Evolutionary conservation across 1,284 basidiomycete genomes (phyloP).

Genomic region (Papiliotrema flavescens): DNA sequence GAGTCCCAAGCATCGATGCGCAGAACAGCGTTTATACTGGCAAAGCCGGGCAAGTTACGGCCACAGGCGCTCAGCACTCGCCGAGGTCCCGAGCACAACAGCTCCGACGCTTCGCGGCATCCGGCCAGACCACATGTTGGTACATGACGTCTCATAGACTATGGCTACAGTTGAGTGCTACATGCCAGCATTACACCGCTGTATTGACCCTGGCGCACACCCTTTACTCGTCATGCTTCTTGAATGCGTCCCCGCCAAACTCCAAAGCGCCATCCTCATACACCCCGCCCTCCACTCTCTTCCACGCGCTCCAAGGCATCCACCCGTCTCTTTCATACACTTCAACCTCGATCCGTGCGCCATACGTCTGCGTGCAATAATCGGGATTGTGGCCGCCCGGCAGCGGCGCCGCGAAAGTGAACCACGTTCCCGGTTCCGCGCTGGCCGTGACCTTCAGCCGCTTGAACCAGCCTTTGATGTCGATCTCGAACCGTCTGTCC

Average conservation of each 20-base stretch:
- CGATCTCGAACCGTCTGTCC: constrained; percentile 11
- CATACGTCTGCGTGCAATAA: constrained; percentile 23
- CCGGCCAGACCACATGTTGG: no score
- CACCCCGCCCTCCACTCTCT: constrained; percentile 8
- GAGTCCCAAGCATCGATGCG: no score
- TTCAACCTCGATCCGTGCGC: constrained; percentile 16
- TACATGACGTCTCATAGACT: no score
- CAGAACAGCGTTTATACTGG: no score
- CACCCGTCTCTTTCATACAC: constrained; percentile 13
- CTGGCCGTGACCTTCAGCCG: constrained; percentile 12
- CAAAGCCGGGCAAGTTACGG: no score
- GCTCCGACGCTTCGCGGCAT: no score
- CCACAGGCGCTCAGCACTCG: no score
- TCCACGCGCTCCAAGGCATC: constrained; percentile 12
- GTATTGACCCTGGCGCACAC: neutral
- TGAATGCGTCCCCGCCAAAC: constrained; percentile 26
- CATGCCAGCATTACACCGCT: neutral
- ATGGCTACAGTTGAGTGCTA: neutral
- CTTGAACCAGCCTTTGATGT: constrained; percentile 26
- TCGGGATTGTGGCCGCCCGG: constrained; percentile 18
- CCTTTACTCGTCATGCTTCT: constrained; percentile 12
- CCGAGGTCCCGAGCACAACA: no score
- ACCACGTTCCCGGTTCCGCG: constrained; percentile 18
- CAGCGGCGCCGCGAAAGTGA: constrained; percentile 24
- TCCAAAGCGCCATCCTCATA: constrained; percentile 23